Conservation (phyloP, 768 basidiomycete genomes). For the Naganishia vaughanmartiniae region DNA sequence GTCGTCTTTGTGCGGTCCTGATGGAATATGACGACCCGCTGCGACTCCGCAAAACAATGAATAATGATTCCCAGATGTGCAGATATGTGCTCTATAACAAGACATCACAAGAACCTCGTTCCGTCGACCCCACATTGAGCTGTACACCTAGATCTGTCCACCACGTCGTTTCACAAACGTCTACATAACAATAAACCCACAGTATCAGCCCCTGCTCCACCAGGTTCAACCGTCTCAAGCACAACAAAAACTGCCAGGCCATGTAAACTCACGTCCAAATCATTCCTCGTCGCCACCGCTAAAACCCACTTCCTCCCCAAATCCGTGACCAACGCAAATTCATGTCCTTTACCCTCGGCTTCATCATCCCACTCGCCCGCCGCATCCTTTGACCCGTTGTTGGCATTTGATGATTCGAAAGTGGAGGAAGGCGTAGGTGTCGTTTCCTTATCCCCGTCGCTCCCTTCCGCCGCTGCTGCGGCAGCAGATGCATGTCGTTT, state of each 20-base stretch:
- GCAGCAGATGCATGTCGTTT: neutral
- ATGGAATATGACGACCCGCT: too few species aligned
- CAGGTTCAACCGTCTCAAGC: neutral
- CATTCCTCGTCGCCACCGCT: constrained; percentile 48
- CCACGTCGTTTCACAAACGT: constrained; percentile 48
- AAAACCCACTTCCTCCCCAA: constrained; percentile 50
- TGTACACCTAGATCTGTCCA: constrained; percentile 27
- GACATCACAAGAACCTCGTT: too few species aligned
- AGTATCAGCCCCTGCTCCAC: too few species aligned
- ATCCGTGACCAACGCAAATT: constrained; percentile 68
- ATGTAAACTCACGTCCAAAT: constrained; percentile 45
- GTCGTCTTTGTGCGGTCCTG: too few species aligned
- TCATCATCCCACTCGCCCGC: constrained; percentile 6
- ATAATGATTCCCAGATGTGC: too few species aligned
- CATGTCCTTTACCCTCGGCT: constrained; percentile 5
- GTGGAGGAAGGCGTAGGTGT: constrained; percentile 8
- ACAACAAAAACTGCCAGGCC: neutral
- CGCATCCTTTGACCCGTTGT: constrained; percentile 37
- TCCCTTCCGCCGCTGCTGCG: too few species aligned
- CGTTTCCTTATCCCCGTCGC: constrained; percentile 16
- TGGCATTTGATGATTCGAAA: constrained; percentile 4
- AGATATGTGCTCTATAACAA: too few species aligned
- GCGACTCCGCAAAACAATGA: too few species aligned
- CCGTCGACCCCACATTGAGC: too few species aligned
- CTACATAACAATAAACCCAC: constrained; percentile 17